Percentiles rank a stretch among this genome's conserved stretches.
These are phyloP conservation scores for Suhomyces chickasaworum DNA, from an alignment of 1,139 yeast species.

Conservation along the genomic window DNA sequence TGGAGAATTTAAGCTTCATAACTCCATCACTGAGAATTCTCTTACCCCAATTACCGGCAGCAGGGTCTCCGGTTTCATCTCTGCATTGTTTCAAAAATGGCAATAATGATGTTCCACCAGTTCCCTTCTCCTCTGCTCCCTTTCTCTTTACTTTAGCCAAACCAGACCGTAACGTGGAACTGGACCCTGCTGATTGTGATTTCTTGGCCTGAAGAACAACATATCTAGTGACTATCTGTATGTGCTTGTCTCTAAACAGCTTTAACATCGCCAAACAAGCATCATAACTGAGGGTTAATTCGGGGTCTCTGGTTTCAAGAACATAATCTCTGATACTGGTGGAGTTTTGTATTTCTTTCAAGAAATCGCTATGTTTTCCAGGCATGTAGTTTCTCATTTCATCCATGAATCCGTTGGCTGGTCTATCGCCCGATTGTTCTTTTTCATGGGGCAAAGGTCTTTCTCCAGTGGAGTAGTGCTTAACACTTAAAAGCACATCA, in stretches of 20 bases:
- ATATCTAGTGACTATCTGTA: conserved; percentile 87
- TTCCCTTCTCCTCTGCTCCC: conserved; percentile 65
- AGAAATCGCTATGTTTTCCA: conserved; percentile 73
- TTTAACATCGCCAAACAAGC: conserved; percentile 90
- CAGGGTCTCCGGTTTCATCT: conserved; percentile 92
- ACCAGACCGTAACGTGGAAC: conserved; percentile 60
- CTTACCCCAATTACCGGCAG: conserved; percentile 89
- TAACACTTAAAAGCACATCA: conserved; percentile 73
- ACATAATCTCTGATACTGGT: conserved; percentile 70
- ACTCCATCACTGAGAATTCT: conserved; percentile 67
- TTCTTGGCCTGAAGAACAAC: conserved; percentile 75
- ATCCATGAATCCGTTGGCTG: conserved; percentile 62
- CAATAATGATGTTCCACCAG: conserved; percentile 90
- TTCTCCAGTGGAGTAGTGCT: conserved; percentile 78
- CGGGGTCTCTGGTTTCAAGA: conserved; percentile 45
- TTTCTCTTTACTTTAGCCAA: conserved; percentile 52
- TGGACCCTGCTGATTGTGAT: conserved; percentile 53
- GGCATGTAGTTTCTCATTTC: conserved; percentile 94
- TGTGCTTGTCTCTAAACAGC: conserved; percentile 87
- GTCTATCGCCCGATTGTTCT: conserved; percentile 10
- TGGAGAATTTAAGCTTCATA: conserved; percentile 46
- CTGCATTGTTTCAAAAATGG: conserved; percentile 94
- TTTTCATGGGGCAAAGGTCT: conserved; percentile 40
- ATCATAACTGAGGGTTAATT: conserved; percentile 73
- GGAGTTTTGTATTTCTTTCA: conserved; percentile 56